phyloP scores from a whole-genome alignment of 2,329 filamentous ascomycete species.

The Colletotrichum euphorbiae region DNA sequence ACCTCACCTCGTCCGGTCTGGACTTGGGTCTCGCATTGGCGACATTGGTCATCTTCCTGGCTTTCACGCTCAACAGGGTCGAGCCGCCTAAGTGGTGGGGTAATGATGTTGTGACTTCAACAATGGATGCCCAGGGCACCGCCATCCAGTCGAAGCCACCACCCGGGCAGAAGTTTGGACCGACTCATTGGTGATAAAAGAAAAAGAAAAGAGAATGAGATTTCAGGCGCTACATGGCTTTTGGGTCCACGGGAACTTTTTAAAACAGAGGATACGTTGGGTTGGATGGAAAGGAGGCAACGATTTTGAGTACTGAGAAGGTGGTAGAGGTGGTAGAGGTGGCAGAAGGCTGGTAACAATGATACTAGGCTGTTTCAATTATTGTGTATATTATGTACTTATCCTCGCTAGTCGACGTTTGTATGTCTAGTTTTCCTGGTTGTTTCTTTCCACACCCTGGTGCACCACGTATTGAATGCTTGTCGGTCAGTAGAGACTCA shows the following conservation, averaged over 20 bases:
- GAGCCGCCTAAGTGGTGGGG: slow-evolving; percentile 77
- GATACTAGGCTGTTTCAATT: slow-evolving; percentile 8
- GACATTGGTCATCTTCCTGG: slow-evolving; percentile 78
- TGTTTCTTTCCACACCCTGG: background rate
- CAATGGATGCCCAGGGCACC: slow-evolving; percentile 70
- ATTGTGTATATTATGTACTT: slow-evolving; percentile 30
- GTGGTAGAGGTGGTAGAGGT: slow-evolving; percentile 19
- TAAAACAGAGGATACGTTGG: slow-evolving; percentile 1
- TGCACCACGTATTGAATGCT: too few relatives aligned
- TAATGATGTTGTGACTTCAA: slow-evolving; percentile 67
- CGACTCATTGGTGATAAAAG: slow-evolving; percentile 60
- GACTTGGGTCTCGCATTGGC: slow-evolving; percentile 76
- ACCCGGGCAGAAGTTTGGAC: slow-evolving; percentile 71
- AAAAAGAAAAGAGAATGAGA: too few relatives aligned
- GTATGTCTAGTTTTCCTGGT: slow-evolving; percentile 8
- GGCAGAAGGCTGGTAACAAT: slow-evolving; percentile 24
- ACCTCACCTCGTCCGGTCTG: slow-evolving; percentile 75
- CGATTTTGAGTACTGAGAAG: too few relatives aligned
- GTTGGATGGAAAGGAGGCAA: background rate
- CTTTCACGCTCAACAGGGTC: slow-evolving; percentile 72
- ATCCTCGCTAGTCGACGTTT: background rate
- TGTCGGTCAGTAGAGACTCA: too few relatives aligned
- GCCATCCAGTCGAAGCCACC: slow-evolving; percentile 67
- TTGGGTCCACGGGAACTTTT: background rate
- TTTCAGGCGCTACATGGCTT: slow-evolving; percentile 12